These are phyloP conservation scores for Dictyostelium capitatum DNA, from an alignment of 78 protist species.

Conservation along the genomic window DNA sequence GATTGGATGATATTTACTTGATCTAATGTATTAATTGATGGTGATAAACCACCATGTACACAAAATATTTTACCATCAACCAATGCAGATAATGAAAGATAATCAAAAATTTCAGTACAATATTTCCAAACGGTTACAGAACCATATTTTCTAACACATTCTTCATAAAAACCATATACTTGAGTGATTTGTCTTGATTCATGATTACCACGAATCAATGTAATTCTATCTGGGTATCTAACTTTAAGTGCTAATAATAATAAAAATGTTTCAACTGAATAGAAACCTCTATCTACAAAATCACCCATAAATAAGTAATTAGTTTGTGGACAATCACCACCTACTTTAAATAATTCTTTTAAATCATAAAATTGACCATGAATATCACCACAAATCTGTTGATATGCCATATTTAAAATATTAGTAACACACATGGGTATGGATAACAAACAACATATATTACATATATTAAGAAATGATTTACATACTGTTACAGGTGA, in stretches of 20 bases:
- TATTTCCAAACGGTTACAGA: conserved; percentile 98
- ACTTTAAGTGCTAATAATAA: conserved; percentile 98
- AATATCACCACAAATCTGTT: conserved; percentile 99
- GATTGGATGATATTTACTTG: conserved; percentile 72
- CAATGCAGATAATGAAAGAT: conserved; percentile 96
- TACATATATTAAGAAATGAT: no score
- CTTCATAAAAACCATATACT: conserved; percentile 99
- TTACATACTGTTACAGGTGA: conserved; percentile 97
- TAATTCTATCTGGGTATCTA: conserved; percentile 97
- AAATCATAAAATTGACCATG: conserved; percentile 99
- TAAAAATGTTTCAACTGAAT: conserved; percentile 98
- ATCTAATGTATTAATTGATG: conserved; percentile 95
- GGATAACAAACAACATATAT: no score
- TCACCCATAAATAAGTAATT: conserved; percentile 99
- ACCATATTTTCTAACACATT: conserved; percentile 99
- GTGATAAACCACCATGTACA: conserved; percentile 99
- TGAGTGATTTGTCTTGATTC: conserved; percentile 99
- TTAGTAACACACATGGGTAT: no score
- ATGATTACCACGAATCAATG: conserved; percentile 99
- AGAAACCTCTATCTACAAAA: conserved; percentile 99
- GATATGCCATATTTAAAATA: no score
- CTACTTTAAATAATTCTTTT: conserved; percentile 97
- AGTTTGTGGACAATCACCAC: conserved; percentile 97
- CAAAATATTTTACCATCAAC: conserved; percentile 96
- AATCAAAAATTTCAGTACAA: conserved; percentile 99